Evolutionary conservation across 495 filamentous ascomycete genomes (phyloP).

Genomic region (Podospora sp.): DNA sequence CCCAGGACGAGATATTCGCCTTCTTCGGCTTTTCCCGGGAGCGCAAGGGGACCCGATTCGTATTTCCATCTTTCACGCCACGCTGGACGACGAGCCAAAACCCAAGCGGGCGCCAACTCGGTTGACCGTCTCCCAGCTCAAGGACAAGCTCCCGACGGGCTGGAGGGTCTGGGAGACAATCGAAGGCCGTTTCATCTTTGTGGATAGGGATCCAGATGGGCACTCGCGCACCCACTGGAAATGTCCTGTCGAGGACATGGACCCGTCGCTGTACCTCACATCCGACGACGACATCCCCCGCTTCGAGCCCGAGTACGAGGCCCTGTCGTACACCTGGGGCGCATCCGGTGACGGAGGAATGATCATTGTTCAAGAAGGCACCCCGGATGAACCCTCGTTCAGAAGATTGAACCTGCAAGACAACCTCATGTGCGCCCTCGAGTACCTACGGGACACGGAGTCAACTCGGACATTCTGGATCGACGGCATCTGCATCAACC

Average conservation of each 20-base stretch:
- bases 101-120: neutral
- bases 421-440: neutral
- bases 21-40: neutral
- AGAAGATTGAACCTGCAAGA: neutral
- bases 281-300: constrained; percentile 1
- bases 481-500: constrained; percentile 6
- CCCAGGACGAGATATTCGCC: neutral
- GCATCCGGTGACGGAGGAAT: neutral
- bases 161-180: constrained; percentile 1
- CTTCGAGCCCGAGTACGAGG: neutral
- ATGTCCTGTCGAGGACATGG: neutral
- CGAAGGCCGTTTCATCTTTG: constrained; percentile 4
- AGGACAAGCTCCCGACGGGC: neutral
- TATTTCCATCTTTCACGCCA: constrained; percentile 9
- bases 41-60: neutral
- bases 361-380: neutral
- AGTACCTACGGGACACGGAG: neutral
- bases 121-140: neutral
- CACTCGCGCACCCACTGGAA: neutral
- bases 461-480: neutral
- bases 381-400: neutral
- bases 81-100: neutral
- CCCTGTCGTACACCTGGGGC: constrained; percentile 1
- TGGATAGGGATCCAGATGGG: neutral
- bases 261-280: neutral